phyloP scores from a whole-genome alignment of 257 asterid species.

The Salvia splendens region DNA sequence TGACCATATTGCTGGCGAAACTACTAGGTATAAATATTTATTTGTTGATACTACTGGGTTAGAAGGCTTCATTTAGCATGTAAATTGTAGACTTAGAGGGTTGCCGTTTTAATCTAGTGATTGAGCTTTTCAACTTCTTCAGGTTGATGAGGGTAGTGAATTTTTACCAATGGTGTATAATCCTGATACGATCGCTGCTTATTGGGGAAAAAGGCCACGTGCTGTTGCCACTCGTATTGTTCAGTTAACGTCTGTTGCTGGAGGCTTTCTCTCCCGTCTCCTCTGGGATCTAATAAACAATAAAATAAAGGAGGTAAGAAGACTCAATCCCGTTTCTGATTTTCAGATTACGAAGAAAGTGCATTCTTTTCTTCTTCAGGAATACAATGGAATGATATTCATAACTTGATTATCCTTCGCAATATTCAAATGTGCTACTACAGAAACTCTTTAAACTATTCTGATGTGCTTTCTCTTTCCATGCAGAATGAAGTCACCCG shows the following conservation, averaged over 20 bases:
- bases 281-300: constrained; percentile 76
- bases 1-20: not conserved
- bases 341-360: not conserved
- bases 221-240: constrained; percentile 94
- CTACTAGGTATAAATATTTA: constrained; percentile 13
- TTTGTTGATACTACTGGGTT: constrained; percentile 22
- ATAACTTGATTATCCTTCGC: too few species aligned
- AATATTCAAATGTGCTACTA: too few species aligned
- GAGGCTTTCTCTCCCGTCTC: constrained; percentile 94
- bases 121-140: constrained; percentile 35
- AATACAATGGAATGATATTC: not conserved
- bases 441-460: too few species aligned
- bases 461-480: constrained; percentile 26
- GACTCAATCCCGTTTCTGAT: constrained; percentile 7
- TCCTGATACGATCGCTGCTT: constrained; percentile 76
- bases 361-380: constrained; percentile 12
- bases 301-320: constrained; percentile 77
- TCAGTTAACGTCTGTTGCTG: constrained; percentile 91
- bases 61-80: constrained; percentile 9
- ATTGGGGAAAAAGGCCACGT: constrained; percentile 97
- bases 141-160: constrained; percentile 98
- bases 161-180: constrained; percentile 89
- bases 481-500: constrained; percentile 91
- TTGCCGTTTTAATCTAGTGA: constrained; percentile 1
- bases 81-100: constrained; percentile 14